Evolutionary conservation across 202 grass and related monocot species (phyloP).

Genomic region (Schoenoplectus tabernaemontani): DNA sequence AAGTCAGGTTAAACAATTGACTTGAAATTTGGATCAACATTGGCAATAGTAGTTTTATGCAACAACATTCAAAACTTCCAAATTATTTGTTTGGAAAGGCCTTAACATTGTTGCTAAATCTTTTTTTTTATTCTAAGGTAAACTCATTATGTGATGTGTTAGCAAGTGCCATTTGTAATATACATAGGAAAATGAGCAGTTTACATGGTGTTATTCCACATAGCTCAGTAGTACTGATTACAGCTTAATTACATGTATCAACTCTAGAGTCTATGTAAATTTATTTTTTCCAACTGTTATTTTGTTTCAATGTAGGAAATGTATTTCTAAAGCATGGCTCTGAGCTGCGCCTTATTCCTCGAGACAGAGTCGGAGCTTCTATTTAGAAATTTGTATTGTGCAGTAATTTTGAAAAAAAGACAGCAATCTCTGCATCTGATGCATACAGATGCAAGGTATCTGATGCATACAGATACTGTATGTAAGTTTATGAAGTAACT

Average conservation of each 20-base stretch:
- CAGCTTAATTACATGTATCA: background rate
- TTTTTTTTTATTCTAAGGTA: background rate
- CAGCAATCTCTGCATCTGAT: too few species aligned
- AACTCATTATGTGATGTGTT: background rate
- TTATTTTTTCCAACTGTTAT: background rate
- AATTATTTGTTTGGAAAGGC: background rate
- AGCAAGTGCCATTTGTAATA: background rate
- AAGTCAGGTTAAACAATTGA: conserved; percentile 11
- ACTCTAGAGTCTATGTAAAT: background rate
- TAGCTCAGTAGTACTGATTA: background rate
- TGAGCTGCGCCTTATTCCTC: conserved; percentile 83
- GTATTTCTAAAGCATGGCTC: conserved; percentile 97
- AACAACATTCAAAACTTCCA: background rate
- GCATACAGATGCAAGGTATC: too few species aligned
- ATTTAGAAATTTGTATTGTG: background rate
- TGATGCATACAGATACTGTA: background rate
- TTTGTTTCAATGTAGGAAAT: conserved; percentile 42
- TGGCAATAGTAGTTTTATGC: conserved; percentile 13
- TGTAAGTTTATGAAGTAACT: background rate
- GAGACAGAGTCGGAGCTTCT: conserved; percentile 62
- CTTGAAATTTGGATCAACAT: conserved; percentile 13
- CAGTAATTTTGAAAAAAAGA: background rate
- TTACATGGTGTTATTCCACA: background rate
- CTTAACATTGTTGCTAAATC: background rate
- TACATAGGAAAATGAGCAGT: background rate